Evolutionary conservation across 805 yeast species (phyloP), one percentile per base, ranked within the genome.

Genomic region (Metschnikowia henanensis): DNA sequence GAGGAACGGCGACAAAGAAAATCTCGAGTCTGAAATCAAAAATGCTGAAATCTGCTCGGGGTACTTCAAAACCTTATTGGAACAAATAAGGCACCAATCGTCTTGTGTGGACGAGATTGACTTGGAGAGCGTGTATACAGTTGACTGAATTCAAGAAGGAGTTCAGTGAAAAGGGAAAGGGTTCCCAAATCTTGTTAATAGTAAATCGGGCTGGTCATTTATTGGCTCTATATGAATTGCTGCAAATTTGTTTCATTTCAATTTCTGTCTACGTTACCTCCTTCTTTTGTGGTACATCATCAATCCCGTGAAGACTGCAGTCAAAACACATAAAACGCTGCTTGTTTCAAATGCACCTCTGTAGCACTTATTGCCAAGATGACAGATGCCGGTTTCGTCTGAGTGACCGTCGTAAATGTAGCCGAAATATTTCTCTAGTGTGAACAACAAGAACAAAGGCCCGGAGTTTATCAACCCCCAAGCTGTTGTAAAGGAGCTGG

Each of bases 381-480:
- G 59, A 45, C 76, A 71, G 5, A 65, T 53, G 1, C 74, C 76
- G 2, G 68, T 62, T 6, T 71, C 70, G 39, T 65, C 64, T 1
- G 68, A 52, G 26, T 73, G 70, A 4, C 61, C 61, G 50, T 80
- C 82, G 50, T 85, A 72, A 25, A 77, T 74, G 8, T 52, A 43
- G 1, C 88, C 89, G 51, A 86, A 76, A 37, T 72, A 66, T 43
- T 73, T 73, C 37, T 82, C 80, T 48, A 84, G 68, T 2, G 70
- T 39, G 52, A 77, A 79, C 31, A 85, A 74, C 0, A 77, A 66
- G 4, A 79, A 35, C 17, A 84, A 63, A 1, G 89, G 88, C 6
- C 91, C 91, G 0, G 89, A 81, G 19, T 90, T 83, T 13, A 80
- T 63, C 31, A 85, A 64, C 0, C 92, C 89, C 92, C 94, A 86